A percentile compares a stretch with the other conserved stretches of the same genome.
These are phyloP conservation scores for Pseudonitzschia delicatissima DNA, from an alignment of 108 stramenopile species.

Conservation along the genomic window DNA sequence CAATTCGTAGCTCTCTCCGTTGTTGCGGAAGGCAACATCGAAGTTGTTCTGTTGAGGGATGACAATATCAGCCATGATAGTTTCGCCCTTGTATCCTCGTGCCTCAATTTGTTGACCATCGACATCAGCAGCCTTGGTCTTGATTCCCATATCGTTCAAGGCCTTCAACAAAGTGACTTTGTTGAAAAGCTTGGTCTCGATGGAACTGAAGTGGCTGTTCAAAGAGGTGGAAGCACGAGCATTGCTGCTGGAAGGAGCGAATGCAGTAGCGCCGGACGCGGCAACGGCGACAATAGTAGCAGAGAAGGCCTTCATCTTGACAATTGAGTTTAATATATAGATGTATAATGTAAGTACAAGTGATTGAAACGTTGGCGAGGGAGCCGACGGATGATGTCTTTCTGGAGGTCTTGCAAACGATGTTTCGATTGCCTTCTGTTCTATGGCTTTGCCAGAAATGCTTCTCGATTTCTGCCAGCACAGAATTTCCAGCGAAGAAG, in stretches of 20 bases:
- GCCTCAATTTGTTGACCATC: conserved; percentile 8
- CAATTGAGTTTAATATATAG: no score
- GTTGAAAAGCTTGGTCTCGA: conserved; percentile 9
- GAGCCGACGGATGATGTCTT: no score
- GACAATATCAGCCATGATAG: conserved; percentile 14
- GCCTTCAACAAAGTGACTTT: conserved; percentile 16
- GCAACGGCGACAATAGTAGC: neutral
- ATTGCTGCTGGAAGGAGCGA: neutral
- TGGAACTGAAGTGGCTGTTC: conserved; percentile 16
- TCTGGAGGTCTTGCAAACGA: no score
- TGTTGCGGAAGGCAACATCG: conserved; percentile 15
- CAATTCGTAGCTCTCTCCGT: conserved; percentile 21
- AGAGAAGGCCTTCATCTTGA: conserved; percentile 3
- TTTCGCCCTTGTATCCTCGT: conserved; percentile 19
- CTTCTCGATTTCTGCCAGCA: no score
- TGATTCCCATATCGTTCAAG: conserved; percentile 12
- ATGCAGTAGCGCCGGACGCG: neutral
- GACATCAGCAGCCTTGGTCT: neutral
- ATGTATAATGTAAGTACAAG: no score
- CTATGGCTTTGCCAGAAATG: no score
- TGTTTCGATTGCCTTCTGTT: no score
- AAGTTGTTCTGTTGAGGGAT: conserved; percentile 13
- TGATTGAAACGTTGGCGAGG: no score
- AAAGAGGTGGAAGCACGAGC: conserved; percentile 1
- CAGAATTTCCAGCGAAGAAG: no score